These are phyloP conservation scores for Talaromyces sp. DNA, from an alignment of 2,329 filamentous ascomycete genomes.

Conservation along the genomic window DNA sequence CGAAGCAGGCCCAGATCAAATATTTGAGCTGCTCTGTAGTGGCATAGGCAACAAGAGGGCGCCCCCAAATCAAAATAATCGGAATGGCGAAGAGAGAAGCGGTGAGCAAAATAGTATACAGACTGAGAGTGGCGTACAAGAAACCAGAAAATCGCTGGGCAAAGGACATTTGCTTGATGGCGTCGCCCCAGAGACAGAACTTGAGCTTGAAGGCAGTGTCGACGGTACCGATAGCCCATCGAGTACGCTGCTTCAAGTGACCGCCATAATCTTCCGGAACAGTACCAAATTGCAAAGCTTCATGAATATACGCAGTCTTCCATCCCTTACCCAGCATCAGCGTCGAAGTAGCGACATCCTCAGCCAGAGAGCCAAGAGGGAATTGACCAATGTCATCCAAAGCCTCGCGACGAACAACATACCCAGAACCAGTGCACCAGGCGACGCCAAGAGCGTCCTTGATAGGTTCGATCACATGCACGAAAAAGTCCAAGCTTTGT, in stretches of 20 bases:
- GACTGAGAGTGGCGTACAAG: conserved; percentile 53
- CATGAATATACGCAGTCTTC: conserved; percentile 60
- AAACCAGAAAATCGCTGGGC: conserved; percentile 59
- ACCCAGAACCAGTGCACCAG: conserved; percentile 65
- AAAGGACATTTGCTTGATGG: conserved; percentile 52
- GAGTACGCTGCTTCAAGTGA: conserved; percentile 36
- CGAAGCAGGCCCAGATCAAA: conserved; percentile 57
- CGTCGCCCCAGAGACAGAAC: conserved; percentile 56
- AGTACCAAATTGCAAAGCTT: conserved; percentile 58
- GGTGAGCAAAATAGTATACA: conserved; percentile 56
- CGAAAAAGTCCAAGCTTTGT: conserved; percentile 58
- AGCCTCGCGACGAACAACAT: conserved; percentile 57
- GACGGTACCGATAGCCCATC: conserved; percentile 47
- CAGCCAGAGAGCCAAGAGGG: conserved; percentile 57
- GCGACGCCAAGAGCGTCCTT: conserved; percentile 51
- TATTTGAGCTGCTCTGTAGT: conserved; percentile 54
- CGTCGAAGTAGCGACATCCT: conserved; percentile 59
- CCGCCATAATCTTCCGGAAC: conserved; percentile 36
- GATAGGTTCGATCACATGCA: conserved; percentile 50
- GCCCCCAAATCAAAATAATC: conserved; percentile 56
- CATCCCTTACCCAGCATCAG: conserved; percentile 59
- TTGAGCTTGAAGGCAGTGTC: conserved; percentile 60
- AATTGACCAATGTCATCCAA: conserved; percentile 61
- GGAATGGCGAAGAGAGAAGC: conserved; percentile 58
- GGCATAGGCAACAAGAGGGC: conserved; percentile 56